These are phyloP conservation scores for Zygotorulaspora chibaensis DNA, from an alignment of 805 yeast species.

Conservation along the genomic window DNA sequence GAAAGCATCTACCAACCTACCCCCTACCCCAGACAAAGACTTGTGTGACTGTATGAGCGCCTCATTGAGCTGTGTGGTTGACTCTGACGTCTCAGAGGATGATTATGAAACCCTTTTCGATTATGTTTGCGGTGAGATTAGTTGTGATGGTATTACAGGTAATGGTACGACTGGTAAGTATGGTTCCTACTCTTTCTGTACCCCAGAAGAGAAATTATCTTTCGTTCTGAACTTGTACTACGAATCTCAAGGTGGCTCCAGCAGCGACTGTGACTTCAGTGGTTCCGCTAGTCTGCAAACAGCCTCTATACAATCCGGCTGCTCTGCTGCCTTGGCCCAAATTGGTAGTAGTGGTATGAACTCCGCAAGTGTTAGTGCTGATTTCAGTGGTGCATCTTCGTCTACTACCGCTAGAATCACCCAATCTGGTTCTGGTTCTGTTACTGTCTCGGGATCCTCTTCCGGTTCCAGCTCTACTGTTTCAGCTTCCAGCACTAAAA, in stretches of 20 bases:
- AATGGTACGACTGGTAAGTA: conserved; percentile 64
- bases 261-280: conserved; percentile 59
- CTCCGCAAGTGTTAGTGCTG: conserved; percentile 41
- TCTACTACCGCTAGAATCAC: conserved; percentile 15
- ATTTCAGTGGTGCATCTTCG: conserved; percentile 31
- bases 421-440: conserved; percentile 12
- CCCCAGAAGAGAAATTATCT: conserved; percentile 58
- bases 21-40: conserved; percentile 70
- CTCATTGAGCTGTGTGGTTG: conserved; percentile 58
- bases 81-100: conserved; percentile 46
- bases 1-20: conserved; percentile 64
- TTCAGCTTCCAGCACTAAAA: conserved; percentile 20
- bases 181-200: conserved; percentile 73
- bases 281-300: conserved; percentile 58
- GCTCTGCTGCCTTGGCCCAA: conserved; percentile 52
- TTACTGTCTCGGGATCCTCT: conserved; percentile 13
- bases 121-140: conserved; percentile 51
- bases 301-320: conserved; percentile 48
- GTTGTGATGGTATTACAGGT: conserved; percentile 57
- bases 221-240: conserved; percentile 65
- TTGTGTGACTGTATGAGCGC: conserved; percentile 60
- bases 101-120: conserved; percentile 60
- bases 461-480: conserved; percentile 17
- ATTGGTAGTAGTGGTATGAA: conserved; percentile 75
- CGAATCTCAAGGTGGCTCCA: conserved; percentile 40